Evolutionary conservation across 2,329 filamentous ascomycete genomes (phyloP), one percentile per base, ranked within the genome.

Genomic region (Xylariaceae sp.): DNA sequence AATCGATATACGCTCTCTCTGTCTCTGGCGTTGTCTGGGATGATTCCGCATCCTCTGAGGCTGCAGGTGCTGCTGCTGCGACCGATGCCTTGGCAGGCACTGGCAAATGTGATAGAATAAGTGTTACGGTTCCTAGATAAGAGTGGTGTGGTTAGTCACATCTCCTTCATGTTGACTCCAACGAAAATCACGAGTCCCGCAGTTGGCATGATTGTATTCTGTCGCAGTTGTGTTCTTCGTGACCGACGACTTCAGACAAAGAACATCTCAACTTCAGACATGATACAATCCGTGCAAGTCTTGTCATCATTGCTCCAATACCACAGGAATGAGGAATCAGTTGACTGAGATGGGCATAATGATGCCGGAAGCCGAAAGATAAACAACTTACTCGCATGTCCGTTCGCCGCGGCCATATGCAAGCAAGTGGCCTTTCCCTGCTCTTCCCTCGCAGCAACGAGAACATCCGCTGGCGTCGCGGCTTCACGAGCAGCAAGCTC

Each of bases 341-440:
- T 23, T 23, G 23, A 23, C 23, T 23, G 23, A 23, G 23, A 23
- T 23, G 23, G 23, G 23, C 23, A 23, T 23, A 23, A 23, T 23
- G 23, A 23, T 23, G 23, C 23, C 23, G 23, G 23, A 23, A 23
- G 3, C 23, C 23, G 23, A 57, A 45, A 3, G 34, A 34, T 17
- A 63, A 56, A 7, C 57, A 51, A 73, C 78, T 68, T 81, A 92
- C 91, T 88, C 62, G 84, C 70, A 71, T 96, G 88, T 1, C 93
- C 93, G 72, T 99, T 99, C 30, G 90, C 94, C 23, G 90, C 87
- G 6, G 92, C 91, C 84, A 95, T 97, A 76, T 99, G 94, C 70
- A 97, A 75, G 51, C 88, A 88, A 64, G 92, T 95, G 58, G 90
- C 89, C 64, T 87, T 89, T 66, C 87, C 83, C 48, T 85, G 80